phyloP scores from a whole-genome alignment of 2,329 filamentous ascomycete species.

The Arachnopeziza araneosa region DNA sequence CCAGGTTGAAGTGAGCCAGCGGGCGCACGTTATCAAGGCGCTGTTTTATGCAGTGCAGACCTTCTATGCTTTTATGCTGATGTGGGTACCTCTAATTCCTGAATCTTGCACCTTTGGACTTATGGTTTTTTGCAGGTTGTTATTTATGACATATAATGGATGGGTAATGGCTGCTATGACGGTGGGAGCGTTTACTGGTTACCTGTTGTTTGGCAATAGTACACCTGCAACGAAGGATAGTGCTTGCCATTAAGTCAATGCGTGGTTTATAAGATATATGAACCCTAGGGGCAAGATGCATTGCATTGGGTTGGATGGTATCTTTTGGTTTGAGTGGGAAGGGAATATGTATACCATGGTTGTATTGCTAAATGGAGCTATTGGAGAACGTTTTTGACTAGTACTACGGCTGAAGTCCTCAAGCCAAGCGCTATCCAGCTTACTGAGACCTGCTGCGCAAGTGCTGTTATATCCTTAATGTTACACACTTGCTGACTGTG shows the following conservation, averaged over 20 bases:
- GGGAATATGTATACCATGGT: too few relatives aligned
- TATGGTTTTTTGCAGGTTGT: constrained; percentile 56
- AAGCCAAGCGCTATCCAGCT: neutral
- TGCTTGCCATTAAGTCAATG: constrained; percentile 69
- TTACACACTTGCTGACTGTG: neutral
- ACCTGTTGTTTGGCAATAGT: constrained; percentile 70
- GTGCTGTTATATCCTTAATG: neutral
- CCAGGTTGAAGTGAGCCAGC: constrained; percentile 55
- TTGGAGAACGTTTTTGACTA: too few relatives aligned
- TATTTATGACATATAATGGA: constrained; percentile 99
- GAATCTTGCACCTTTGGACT: neutral
- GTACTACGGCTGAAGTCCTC: neutral
- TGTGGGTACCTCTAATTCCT: constrained; percentile 57
- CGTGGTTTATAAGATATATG: neutral
- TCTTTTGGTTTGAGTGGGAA: neutral
- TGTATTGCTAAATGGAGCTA: too few relatives aligned
- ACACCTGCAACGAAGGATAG: constrained; percentile 74
- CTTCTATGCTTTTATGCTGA: constrained; percentile 99
- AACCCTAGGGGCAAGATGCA: neutral
- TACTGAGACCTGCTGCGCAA: neutral
- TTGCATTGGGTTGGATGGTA: neutral
- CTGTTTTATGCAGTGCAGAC: constrained; percentile 85
- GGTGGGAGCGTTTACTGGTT: constrained; percentile 83
- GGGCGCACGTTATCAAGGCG: constrained; percentile 73
- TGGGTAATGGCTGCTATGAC: constrained; percentile 94